These are phyloP conservation scores for Cronartium quercuum DNA, from an alignment of 1,284 basidiomycete genomes.

Conservation along the genomic window DNA sequence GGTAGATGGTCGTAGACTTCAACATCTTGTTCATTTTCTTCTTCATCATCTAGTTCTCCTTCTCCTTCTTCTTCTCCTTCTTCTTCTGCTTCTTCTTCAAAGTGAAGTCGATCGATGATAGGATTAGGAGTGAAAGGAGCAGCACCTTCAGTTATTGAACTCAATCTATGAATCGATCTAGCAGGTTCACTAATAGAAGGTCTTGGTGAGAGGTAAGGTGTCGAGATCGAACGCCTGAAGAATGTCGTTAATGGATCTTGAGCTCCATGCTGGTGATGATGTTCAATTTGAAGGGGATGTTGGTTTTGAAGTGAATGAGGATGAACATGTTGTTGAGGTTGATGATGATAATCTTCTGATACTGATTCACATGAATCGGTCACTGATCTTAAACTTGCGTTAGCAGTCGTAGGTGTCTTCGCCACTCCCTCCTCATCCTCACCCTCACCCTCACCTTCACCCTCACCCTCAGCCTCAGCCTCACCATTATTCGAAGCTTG, in stretches of 20 bases:
- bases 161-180: not conserved
- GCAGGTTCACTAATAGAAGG: not conserved
- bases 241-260: not conserved
- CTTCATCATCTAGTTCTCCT: no score
- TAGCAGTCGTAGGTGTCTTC: no score
- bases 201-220: not conserved
- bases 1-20: no score
- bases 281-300: not conserved
- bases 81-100: not conserved
- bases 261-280: not conserved
- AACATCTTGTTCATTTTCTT: no score
- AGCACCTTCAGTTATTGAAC: not conserved
- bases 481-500: no score
- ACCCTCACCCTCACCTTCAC: no score
- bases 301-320: not conserved
- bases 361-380: not conserved
- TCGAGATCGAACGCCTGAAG: not conserved
- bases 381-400: not conserved
- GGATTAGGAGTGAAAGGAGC: not conserved
- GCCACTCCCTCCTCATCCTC: no score
- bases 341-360: constrained; percentile 4
- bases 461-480: no score
- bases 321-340: not conserved
- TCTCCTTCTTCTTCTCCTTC: no score
- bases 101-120: not conserved